Conservation (phyloP, 1,284 basidiomycete species). For the Cutaneotrichosporon daszewskae region DNA sequence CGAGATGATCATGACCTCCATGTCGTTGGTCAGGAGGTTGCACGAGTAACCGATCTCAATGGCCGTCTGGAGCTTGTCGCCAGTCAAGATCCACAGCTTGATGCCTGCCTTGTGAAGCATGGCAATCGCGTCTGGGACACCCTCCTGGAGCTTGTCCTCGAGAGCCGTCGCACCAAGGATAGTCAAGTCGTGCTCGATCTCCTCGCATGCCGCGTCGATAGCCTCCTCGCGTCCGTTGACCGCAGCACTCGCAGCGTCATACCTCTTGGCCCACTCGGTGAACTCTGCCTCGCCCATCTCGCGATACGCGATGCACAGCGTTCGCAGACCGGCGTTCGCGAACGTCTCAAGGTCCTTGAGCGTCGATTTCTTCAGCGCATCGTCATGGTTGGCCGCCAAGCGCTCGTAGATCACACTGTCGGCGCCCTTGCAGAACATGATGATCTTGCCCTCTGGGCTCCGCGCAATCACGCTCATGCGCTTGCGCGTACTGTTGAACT, state of each 20-base stretch:
- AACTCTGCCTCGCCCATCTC: conserved; percentile 79
- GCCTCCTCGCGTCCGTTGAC: conserved; percentile 78
- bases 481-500: conserved; percentile 91
- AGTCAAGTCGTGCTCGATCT: conserved; percentile 72
- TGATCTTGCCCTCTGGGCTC: conserved; percentile 69
- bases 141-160: conserved; percentile 94
- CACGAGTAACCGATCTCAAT: conserved; percentile 95
- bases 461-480: conserved; percentile 88
- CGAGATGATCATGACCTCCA: conserved; percentile 91
- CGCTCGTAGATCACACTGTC: conserved; percentile 91
- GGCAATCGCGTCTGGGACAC: conserved; percentile 93
- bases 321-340: conserved; percentile 86
- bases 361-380: conserved; percentile 67
- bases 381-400: conserved; percentile 67
- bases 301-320: conserved; percentile 82
- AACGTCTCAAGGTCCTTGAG: conserved; percentile 83
- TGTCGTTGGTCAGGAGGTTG: conserved; percentile 81
- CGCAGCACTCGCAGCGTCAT: conserved; percentile 72
- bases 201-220: conserved; percentile 78
- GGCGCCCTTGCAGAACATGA: conserved; percentile 93
- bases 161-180: conserved; percentile 92
- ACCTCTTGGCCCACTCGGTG: conserved; percentile 68
- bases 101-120: conserved; percentile 87
- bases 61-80: conserved; percentile 95
- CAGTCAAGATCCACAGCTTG: conserved; percentile 75